These are phyloP conservation scores for Verruconis gallopava DNA, from an alignment of 2,329 filamentous ascomycete genomes.

Conservation along the genomic window DNA sequence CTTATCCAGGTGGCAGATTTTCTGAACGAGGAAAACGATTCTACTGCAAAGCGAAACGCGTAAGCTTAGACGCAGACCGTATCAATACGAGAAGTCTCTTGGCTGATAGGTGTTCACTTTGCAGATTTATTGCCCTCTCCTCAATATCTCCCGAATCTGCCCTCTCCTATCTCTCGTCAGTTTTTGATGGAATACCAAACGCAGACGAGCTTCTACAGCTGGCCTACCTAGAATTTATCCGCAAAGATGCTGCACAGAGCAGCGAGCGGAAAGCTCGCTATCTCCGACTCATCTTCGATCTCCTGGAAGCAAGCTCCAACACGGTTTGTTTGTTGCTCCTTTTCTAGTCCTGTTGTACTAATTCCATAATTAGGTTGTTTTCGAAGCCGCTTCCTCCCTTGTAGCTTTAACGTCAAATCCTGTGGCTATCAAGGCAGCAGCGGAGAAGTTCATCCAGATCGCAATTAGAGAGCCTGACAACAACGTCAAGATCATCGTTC, in stretches of 20 bases:
- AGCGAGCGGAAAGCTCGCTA: conserved; percentile 91
- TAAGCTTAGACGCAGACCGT: too few species aligned
- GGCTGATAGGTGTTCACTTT: too few species aligned
- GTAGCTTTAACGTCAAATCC: conserved; percentile 92
- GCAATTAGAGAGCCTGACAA: conserved; percentile 97
- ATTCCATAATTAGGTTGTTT: too few species aligned
- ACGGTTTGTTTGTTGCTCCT: too few species aligned
- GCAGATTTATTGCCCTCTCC: conserved; percentile 82
- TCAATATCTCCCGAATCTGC: conserved; percentile 91
- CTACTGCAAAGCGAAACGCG: conserved; percentile 95
- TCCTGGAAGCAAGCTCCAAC: conserved; percentile 82
- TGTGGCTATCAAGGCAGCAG: conserved; percentile 92
- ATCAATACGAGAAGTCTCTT: too few species aligned
- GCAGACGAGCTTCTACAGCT: conserved; percentile 88
- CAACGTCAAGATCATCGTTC: conserved; percentile 96
- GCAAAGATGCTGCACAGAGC: conserved; percentile 93
- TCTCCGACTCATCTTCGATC: conserved; percentile 86
- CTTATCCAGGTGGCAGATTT: too few species aligned
- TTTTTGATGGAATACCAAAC: conserved; percentile 89
- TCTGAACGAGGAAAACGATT: conserved; percentile 79
- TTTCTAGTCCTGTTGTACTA: too few species aligned
- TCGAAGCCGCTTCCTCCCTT: conserved; percentile 90
- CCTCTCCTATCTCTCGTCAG: conserved; percentile 70
- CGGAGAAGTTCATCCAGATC: conserved; percentile 89
- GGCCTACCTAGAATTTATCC: conserved; percentile 91